A percentile compares a stretch with the other conserved stretches of the same genome.
Conservation (phyloP, 768 basidiomycete genomes). For the Mycena metata region DNA sequence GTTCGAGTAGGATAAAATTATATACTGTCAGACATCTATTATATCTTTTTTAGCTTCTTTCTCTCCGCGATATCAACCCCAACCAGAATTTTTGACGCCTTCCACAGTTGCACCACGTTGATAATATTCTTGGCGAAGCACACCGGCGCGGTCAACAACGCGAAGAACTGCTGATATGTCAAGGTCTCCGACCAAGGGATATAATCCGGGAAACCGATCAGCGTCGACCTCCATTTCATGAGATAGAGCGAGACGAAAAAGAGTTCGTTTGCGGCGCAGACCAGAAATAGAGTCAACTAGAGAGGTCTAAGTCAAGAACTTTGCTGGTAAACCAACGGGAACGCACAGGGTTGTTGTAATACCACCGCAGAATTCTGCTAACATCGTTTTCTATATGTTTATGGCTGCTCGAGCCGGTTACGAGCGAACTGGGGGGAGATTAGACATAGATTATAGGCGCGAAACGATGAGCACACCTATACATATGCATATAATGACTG, state of each 20-base stretch:
- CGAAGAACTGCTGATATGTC: slow-evolving; percentile 86
- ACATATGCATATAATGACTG: slow-evolving; percentile 99
- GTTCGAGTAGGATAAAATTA: slow-evolving; percentile 29
- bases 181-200: slow-evolving; percentile 49
- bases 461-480: slow-evolving; percentile 73
- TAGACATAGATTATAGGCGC: slow-evolving; percentile 14
- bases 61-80: slow-evolving; percentile 93
- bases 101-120: slow-evolving; percentile 98
- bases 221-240: slow-evolving; percentile 84
- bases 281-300: slow-evolving; percentile 88
- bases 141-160: slow-evolving; percentile 71
- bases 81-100: slow-evolving; percentile 94
- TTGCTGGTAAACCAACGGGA: not conserved
- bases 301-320: slow-evolving; percentile 9
- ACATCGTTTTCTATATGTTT: slow-evolving; percentile 94
- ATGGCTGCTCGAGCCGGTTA: slow-evolving; percentile 93
- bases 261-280: slow-evolving; percentile 95
- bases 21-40: slow-evolving; percentile 18
- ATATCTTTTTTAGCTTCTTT: slow-evolving; percentile 65
- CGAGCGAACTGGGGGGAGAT: slow-evolving; percentile 77
- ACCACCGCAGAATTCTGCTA: slow-evolving; percentile 90
- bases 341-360: slow-evolving; percentile 94
- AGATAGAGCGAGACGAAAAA: slow-evolving; percentile 97
- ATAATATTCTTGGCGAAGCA: slow-evolving; percentile 90
- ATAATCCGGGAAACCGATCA: slow-evolving; percentile 65